Base-by-base conservation (phyloP, 2,329 filamentous ascomycete genomes). In the Pyricularia pennisetigena region DNA sequence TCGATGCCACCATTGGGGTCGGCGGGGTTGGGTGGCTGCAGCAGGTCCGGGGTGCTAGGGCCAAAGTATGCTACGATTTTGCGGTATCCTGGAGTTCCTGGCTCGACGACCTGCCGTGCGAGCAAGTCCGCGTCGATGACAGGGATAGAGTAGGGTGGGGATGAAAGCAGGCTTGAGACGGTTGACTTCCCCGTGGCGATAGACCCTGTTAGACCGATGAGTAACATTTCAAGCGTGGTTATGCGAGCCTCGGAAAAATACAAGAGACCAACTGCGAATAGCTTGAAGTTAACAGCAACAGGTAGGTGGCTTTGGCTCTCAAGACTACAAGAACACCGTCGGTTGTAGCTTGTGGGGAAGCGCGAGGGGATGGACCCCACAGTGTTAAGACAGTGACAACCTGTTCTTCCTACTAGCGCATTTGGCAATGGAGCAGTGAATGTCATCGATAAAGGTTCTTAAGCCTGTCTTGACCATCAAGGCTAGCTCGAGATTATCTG, bases 101-200 rank as follows among this genome's bases (percentile, higher is more conserved):
- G 95, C 78, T 97, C 93, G 77, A 99, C 94, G 69, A 98, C 95
- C 78, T 95, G 86, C 73, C 94, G 93, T 65, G 95, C 94, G 70
- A 98, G 85, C 68, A 96, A 81, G 81, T 99, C 95, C 76, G 95
- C 94, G 76, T 99, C 95, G 81, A 99, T 90, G 73, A 99, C 86
- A 74, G 95, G 94, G 70, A 99, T 86, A 70, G 87, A 90, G 82
- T 97, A 91, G 0, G 94, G 95, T 5, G 91, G 83, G 4, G 87
- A 84, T 66, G 90, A 88, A 74, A 99, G 91, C 73, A 97, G 85
- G 57, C 85, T 83, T 30, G 95, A 97, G 68, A 97, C 93, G 72
- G 94, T 99, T 64, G 94, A 97, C 86, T 99, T 99, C 78, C 95
- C 95, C 6, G 95, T 99, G 70, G 95, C 95, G 76, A 99, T 98